phyloP scores from a whole-genome alignment of 1,139 yeast species.

The Candida tropicalis region DNA sequence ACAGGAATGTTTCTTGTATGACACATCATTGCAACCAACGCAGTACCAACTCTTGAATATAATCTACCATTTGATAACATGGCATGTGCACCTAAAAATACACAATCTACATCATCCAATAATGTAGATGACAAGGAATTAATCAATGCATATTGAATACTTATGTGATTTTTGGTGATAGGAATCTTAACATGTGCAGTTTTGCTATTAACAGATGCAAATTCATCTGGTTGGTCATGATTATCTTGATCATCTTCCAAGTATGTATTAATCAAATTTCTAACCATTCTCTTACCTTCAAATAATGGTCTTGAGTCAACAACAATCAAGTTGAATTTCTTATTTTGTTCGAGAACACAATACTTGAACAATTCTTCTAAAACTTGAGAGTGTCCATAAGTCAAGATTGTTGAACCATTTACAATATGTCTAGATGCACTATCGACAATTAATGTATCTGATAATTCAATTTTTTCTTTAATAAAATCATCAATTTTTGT shows the following conservation, averaged over 20 bases:
- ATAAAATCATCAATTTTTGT: conserved; percentile 79
- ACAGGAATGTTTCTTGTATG: conserved; percentile 90
- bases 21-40: conserved; percentile 90
- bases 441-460: conserved; percentile 82
- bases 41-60: conserved; percentile 94
- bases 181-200: conserved; percentile 19
- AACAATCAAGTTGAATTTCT: conserved; percentile 76
- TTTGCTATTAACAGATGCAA: conserved; percentile 31
- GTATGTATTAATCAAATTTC: conserved; percentile 50
- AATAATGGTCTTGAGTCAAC: conserved; percentile 96
- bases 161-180: conserved; percentile 39
- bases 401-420: conserved; percentile 78
- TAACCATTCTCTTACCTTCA: conserved; percentile 83
- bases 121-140: conserved; percentile 80
- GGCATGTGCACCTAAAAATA: conserved; percentile 95
- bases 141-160: conserved; percentile 66
- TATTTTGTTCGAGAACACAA: conserved; percentile 63
- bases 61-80: conserved; percentile 94
- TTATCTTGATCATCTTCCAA: conserved; percentile 37
- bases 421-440: conserved; percentile 77
- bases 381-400: conserved; percentile 88
- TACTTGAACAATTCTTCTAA: conserved; percentile 73
- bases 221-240: conserved; percentile 39
- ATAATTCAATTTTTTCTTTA: conserved; percentile 79
- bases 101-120: conserved; percentile 79